Base-by-base conservation (phyloP, 306 rosid species). In the Cicer pinnatifidum region DNA sequence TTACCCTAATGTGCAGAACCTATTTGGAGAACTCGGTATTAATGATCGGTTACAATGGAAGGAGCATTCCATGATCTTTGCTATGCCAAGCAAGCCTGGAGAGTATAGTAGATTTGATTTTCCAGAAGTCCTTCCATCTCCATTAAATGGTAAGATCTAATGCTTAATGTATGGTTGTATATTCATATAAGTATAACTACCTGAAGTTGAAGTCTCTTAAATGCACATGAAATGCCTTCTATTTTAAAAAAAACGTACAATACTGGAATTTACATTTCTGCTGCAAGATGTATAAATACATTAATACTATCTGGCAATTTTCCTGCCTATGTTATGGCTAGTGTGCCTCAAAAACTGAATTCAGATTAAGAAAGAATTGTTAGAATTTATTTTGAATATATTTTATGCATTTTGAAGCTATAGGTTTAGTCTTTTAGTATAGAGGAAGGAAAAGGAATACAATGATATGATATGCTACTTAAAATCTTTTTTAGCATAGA, bases 11-110 rank as follows among this genome's bases (percentile, higher is more conserved):
- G 56, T 94, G 56, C 98, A 94, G 82, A 94, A 88, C 79, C 81
- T 94, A 81, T 94, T 94, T 78, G 95, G 96, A 38, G 98, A 94
- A 86, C 97, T 94, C 51, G 96, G 97, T 53, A 94, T 94, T 72
- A 73, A 88, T 78, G 98, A 94, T 77, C 89, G 98, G 48, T 87
- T 94, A 82, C 98, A 94, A 81, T 94, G 98, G 98, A 94, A 94
- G 86, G 97, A 94, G 66, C 98, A 94, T 81, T 85, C 98, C 73
- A 94, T 94, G 98, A 94, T 94, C 72, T 94, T 94, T 87, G 98
- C 98, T 59, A 85, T 89, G 95, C 98, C 98, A 67, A 94, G 58
- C 62, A 94, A 91, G 85, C 98, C 98, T 16, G 98, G 98, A 41
- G 90, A 91, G 77, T 94, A 91, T 86, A 94, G 98, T 69, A 85